Conservation (phyloP, 2,329 filamentous ascomycete species). For the Sphaerostilbella broomeana region DNA sequence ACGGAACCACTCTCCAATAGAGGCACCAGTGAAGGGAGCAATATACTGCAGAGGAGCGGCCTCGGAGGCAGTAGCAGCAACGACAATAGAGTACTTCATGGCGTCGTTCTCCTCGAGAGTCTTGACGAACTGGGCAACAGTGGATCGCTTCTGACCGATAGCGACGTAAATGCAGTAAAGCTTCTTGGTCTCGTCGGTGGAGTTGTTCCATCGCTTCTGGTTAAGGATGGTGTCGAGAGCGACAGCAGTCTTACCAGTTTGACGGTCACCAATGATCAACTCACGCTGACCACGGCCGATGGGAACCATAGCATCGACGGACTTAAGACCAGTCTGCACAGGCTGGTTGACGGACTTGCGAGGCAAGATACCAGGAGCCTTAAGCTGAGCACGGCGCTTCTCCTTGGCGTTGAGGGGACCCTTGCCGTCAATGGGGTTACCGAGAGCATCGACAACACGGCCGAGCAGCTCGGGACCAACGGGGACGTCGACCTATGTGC, state of each 20-base stretch:
- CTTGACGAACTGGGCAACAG: conserved; percentile 98
- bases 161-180: conserved; percentile 99
- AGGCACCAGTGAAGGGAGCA: conserved; percentile 78
- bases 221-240: conserved; percentile 97
- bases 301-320: conserved; percentile 98
- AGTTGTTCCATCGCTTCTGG: conserved; percentile 96
- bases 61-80: conserved; percentile 95
- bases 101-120: conserved; percentile 99
- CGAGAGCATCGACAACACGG: conserved; percentile 96
- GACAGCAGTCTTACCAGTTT: conserved; percentile 99
- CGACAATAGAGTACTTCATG: conserved; percentile 94
- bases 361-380: conserved; percentile 97
- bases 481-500: conserved; percentile 88
- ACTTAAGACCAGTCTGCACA: conserved; percentile 99
- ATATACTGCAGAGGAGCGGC: conserved; percentile 92
- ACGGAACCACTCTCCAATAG: conserved; percentile 67
- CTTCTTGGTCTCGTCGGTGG: conserved; percentile 89
- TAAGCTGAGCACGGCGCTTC: conserved; percentile 94
- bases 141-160: conserved; percentile 98
- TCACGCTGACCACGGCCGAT: conserved; percentile 99
- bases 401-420: conserved; percentile 88
- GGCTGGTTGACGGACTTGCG: conserved; percentile 96
- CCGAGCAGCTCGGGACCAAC: conserved; percentile 90
- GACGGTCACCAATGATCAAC: conserved; percentile 99
- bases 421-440: conserved; percentile 99